Conservation (phyloP, 495 filamentous ascomycete species). For the Aspergillus hancockii region DNA sequence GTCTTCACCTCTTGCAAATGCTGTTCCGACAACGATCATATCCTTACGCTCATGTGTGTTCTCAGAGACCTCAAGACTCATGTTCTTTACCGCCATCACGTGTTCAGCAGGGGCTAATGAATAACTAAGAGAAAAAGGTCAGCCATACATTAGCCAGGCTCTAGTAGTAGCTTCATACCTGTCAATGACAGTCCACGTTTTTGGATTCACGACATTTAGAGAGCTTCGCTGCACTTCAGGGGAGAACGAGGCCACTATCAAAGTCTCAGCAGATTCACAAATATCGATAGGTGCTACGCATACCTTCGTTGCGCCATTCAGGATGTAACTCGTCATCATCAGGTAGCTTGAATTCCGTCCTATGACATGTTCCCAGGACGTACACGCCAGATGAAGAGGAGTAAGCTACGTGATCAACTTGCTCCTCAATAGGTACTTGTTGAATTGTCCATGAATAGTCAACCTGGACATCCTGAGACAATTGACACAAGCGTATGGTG, state of each 20-base stretch:
- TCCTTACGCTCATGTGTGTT: conserved; percentile 80
- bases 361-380: conserved; percentile 67
- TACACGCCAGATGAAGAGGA: conserved; percentile 74
- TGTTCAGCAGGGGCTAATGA: conserved; percentile 69
- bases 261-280: conserved; percentile 18
- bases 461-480: conserved; percentile 64
- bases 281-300: conserved; percentile 4
- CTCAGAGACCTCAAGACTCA: conserved; percentile 88
- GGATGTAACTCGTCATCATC: conserved; percentile 81
- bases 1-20: conserved; percentile 83
- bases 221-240: conserved; percentile 67
- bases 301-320: conserved; percentile 74
- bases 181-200: conserved; percentile 76
- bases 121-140: conserved; percentile 31
- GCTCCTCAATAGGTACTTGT: conserved; percentile 67
- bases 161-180: conserved; percentile 43
- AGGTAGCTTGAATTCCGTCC: conserved; percentile 73
- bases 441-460: conserved; percentile 69
- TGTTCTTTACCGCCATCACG: conserved; percentile 75
- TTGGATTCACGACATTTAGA: conserved; percentile 72
- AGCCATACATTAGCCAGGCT: not conserved
- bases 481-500: conserved; percentile 63
- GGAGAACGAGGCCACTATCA: conserved; percentile 55
- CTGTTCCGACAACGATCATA: conserved; percentile 82
- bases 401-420: conserved; percentile 73